A percentile compares a stretch with the other conserved stretches of the same genome.
These are phyloP conservation scores for Inga leiocalycina DNA, from an alignment of 306 rosid species.

Conservation along the genomic window DNA sequence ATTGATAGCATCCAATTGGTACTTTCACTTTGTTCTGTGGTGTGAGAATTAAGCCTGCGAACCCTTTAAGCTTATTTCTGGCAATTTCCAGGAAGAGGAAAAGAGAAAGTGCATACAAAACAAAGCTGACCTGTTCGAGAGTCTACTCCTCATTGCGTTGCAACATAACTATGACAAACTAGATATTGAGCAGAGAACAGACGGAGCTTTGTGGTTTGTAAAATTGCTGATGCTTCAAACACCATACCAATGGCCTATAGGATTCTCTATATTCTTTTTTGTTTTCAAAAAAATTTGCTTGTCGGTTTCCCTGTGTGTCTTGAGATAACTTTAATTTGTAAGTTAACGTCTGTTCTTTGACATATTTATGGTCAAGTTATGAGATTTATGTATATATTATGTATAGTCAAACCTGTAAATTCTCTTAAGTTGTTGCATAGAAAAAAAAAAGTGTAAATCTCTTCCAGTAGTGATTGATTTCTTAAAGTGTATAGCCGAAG, in stretches of 20 bases:
- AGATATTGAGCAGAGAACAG: slow-evolving; percentile 17
- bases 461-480: background rate
- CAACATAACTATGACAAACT: slow-evolving; percentile 29
- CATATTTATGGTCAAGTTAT: slow-evolving; percentile 27
- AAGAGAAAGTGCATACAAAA: slow-evolving; percentile 41
- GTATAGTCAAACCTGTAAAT: slow-evolving; percentile 38
- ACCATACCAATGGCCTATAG: background rate
- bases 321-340: background rate
- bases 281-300: slow-evolving; percentile 1
- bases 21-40: slow-evolving; percentile 14
- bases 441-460: background rate
- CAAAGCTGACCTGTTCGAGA: slow-evolving; percentile 8
- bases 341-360: background rate
- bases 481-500: slow-evolving; percentile 21
- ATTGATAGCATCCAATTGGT: slow-evolving; percentile 4
- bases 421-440: background rate
- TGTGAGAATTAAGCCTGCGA: slow-evolving; percentile 16
- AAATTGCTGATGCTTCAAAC: slow-evolving; percentile 13
- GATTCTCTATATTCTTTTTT: slow-evolving; percentile 24
- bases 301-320: background rate
- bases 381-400: slow-evolving; percentile 21
- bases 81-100: slow-evolving; percentile 51
- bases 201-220: background rate
- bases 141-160: background rate
- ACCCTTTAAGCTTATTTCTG: slow-evolving; percentile 20